phyloP scores from a whole-genome alignment of 2,329 filamentous ascomycete genomes.

The Ophiocordyceps camponoti-floridani region DNA sequence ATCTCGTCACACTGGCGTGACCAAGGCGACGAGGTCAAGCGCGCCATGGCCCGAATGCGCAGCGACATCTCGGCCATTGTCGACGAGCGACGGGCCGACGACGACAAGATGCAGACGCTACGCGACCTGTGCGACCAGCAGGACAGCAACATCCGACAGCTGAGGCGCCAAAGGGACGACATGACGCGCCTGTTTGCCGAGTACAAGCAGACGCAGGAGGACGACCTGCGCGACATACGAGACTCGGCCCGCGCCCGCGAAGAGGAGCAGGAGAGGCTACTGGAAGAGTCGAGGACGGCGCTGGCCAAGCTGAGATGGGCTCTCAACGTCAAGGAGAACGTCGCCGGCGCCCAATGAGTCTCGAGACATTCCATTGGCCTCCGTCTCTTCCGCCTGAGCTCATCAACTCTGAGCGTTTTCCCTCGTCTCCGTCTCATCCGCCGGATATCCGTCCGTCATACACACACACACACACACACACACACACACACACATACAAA shows the following conservation, averaged over 20 bases:
- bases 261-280: slow-evolving; percentile 37
- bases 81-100: slow-evolving; percentile 38
- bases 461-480: no score
- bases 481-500: no score
- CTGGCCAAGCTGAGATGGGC: slow-evolving; percentile 57
- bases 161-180: slow-evolving; percentile 41
- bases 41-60: slow-evolving; percentile 28
- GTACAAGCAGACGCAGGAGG: slow-evolving; percentile 47
- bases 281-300: slow-evolving; percentile 41
- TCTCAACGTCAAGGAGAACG: slow-evolving; percentile 45
- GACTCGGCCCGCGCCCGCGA: slow-evolving; percentile 37
- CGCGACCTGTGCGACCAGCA: slow-evolving; percentile 58
- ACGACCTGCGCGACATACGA: slow-evolving; percentile 41
- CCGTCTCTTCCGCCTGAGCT: background rate
- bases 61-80: slow-evolving; percentile 35
- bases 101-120: slow-evolving; percentile 44
- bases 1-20: slow-evolving; percentile 50
- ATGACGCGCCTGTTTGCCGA: slow-evolving; percentile 41
- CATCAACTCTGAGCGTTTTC: no score
- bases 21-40: slow-evolving; percentile 42
- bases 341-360: slow-evolving; percentile 32
- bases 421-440: background rate
- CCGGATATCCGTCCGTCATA: no score
- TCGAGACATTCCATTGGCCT: no score
- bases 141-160: slow-evolving; percentile 45